These are phyloP conservation scores for Gossypioides kirkii DNA, from an alignment of 345 rosid genomes.

Conservation along the genomic window DNA sequence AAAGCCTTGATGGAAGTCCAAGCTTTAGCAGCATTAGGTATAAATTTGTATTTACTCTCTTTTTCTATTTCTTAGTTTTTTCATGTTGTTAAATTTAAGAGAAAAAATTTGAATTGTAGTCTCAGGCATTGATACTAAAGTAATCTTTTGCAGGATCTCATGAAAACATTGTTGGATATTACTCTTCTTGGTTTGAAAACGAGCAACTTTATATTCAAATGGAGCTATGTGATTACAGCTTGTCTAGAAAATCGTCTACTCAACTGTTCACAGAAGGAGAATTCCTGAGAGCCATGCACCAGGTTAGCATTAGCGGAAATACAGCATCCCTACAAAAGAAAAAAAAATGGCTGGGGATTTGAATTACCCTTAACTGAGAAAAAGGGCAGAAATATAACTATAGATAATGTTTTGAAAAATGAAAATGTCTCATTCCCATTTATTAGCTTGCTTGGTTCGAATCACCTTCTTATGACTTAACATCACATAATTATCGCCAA, in stretches of 20 bases:
- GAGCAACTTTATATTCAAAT: conserved; percentile 92
- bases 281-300: conserved; percentile 55
- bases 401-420: background rate
- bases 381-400: background rate
- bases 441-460: background rate
- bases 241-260: conserved; percentile 45
- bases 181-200: conserved; percentile 91
- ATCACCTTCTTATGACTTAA: background rate
- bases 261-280: conserved; percentile 48
- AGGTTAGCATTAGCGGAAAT: conserved; percentile 39
- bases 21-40: conserved; percentile 94
- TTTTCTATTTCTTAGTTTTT: background rate
- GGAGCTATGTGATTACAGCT: conserved; percentile 88
- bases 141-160: conserved; percentile 52
- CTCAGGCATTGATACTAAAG: background rate
- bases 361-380: background rate
- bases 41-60: conserved; percentile 10
- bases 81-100: background rate
- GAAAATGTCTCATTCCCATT: background rate
- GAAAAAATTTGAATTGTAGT: background rate
- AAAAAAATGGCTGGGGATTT: background rate
- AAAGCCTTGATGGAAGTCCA: conserved; percentile 99
- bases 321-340: background rate
- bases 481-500: background rate
- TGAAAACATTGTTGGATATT: conserved; percentile 77